phyloP scores from a whole-genome alignment of 768 basidiomycete species.

The Dioszegia hungarica region DNA sequence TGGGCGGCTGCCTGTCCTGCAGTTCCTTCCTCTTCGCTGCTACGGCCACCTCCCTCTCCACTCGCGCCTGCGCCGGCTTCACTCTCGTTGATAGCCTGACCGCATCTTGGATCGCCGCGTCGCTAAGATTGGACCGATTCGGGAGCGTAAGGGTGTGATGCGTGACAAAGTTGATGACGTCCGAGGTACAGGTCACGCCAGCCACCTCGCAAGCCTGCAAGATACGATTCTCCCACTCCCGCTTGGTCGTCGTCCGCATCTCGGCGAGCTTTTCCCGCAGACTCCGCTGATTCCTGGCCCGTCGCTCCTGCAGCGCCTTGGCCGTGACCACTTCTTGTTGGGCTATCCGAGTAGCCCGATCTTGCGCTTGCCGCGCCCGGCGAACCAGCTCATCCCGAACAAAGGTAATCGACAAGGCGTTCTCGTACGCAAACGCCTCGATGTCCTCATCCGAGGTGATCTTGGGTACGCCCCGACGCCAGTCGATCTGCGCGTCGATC shows the following conservation, averaged over 20 bases:
- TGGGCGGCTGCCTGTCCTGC: background rate
- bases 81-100: constrained; percentile 9
- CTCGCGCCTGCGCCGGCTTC: background rate
- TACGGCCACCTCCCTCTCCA: background rate
- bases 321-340: background rate
- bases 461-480: constrained; percentile 5
- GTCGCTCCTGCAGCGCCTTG: background rate
- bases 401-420: constrained; percentile 15
- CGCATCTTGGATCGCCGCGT: constrained; percentile 17
- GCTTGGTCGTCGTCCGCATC: constrained; percentile 6
- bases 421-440: constrained; percentile 21
- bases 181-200: constrained; percentile 2
- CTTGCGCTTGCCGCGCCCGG: background rate
- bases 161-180: constrained; percentile 22
- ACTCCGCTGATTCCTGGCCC: constrained; percentile 13
- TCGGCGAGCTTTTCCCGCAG: constrained; percentile 26
- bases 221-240: constrained; percentile 28
- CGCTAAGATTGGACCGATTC: constrained; percentile 11
- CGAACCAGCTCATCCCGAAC: constrained; percentile 14
- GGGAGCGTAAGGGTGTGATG: constrained; percentile 10
- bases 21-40: background rate
- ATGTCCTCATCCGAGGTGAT: constrained; percentile 18
- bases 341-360: background rate
- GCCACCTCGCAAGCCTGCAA: constrained; percentile 1
- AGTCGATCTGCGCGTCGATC: constrained; percentile 16